Evolutionary conservation across 1,139 yeast species (phyloP).

Genomic region (Zygoascus sp.): DNA sequence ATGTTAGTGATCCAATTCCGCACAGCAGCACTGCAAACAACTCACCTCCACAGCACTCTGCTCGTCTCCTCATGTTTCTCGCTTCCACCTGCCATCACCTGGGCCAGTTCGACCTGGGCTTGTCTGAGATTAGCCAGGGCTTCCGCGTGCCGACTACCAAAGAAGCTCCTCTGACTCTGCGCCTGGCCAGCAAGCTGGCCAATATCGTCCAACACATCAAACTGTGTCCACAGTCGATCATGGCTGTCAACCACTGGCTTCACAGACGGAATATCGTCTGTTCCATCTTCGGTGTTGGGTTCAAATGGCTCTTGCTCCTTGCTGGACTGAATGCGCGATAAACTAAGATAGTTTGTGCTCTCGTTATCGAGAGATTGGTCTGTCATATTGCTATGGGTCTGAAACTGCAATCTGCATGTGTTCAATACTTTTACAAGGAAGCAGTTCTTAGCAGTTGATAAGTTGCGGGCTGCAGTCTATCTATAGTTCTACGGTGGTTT

Average conservation of each 20-base stretch:
- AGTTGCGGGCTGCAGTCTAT: no score
- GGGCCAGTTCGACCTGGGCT: constrained; percentile 58
- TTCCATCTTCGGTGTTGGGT: constrained; percentile 2
- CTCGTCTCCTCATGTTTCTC: constrained; percentile 24
- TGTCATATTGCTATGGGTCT: background rate
- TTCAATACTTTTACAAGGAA: no score
- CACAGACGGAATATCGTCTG: constrained; percentile 30
- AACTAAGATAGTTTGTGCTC: background rate
- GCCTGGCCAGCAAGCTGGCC: constrained; percentile 58
- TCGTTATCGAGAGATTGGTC: background rate
- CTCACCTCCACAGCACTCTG: constrained; percentile 31
- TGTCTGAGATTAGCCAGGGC: constrained; percentile 53
- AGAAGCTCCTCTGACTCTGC: constrained; percentile 51
- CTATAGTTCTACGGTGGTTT: no score
- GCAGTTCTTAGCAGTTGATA: no score
- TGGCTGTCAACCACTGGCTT: constrained; percentile 40
- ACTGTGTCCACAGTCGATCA: constrained; percentile 82
- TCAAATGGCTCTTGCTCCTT: background rate
- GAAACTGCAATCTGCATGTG: no score
- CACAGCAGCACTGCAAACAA: background rate
- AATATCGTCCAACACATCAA: constrained; percentile 82
- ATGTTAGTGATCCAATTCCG: background rate
- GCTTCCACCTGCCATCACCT: constrained; percentile 44
- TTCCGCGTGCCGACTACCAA: constrained; percentile 55
- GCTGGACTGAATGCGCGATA: background rate